Conservation (phyloP, 1,284 basidiomycete species). For the Hymenochaete sp. region DNA sequence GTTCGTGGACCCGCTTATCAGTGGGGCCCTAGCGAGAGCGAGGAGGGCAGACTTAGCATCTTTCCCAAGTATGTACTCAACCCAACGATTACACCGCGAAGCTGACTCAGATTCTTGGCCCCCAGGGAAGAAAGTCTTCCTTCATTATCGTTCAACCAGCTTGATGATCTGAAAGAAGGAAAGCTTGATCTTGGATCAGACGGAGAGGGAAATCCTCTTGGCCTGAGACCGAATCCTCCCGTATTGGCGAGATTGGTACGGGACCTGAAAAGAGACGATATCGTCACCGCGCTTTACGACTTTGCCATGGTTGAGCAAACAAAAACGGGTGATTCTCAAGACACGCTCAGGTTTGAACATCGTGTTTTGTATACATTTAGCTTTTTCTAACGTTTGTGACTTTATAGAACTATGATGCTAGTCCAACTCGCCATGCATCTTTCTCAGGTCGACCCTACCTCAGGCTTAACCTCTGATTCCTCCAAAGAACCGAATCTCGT, state of each 20-base stretch:
- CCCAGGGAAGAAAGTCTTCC: conserved; percentile 24
- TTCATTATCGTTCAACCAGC: conserved; percentile 40
- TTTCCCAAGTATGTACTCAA: conserved; percentile 34
- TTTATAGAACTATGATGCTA: conserved; percentile 45
- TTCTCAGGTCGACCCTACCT: conserved; percentile 54
- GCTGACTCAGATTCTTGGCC: neutral
- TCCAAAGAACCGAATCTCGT: conserved; percentile 41
- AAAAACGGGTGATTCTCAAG: conserved; percentile 32
- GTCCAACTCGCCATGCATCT: conserved; percentile 75
- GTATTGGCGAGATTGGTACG: conserved; percentile 61
- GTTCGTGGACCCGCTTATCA: conserved; percentile 43
- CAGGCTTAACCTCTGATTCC: conserved; percentile 56
- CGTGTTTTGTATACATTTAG: conserved; percentile 22
- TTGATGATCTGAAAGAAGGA: conserved; percentile 36
- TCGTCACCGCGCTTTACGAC: conserved; percentile 67
- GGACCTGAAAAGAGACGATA: conserved; percentile 54
- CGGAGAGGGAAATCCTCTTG: conserved; percentile 50
- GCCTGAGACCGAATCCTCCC: conserved; percentile 62
- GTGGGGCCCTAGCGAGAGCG: conserved; percentile 50
- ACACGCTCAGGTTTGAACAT: conserved; percentile 43
- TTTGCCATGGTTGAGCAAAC: conserved; percentile 63
- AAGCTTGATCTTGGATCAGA: conserved; percentile 38
- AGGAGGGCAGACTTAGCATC: conserved; percentile 38
- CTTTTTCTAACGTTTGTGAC: neutral
- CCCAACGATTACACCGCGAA: neutral